These are phyloP conservation scores for Pisolithus thermaeus DNA, from an alignment of 1,284 basidiomycete species.

Conservation along the genomic window DNA sequence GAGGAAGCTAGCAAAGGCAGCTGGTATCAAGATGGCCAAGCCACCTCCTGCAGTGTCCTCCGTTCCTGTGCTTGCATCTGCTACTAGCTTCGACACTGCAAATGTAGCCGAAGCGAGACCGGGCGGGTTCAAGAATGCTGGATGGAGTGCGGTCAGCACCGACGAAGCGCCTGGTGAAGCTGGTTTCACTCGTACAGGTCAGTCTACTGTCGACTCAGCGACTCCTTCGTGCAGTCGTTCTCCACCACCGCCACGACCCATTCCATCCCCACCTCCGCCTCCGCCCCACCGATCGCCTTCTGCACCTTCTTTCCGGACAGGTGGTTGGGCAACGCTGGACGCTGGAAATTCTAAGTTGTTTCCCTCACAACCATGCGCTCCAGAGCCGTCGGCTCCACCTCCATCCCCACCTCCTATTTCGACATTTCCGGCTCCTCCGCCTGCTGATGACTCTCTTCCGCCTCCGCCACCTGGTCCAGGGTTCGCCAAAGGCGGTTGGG, in stretches of 20 bases:
- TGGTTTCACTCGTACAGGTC: slow-evolving; percentile 9
- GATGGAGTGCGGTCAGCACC: slow-evolving; percentile 50
- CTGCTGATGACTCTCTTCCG: slow-evolving; percentile 1
- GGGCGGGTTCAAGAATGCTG: slow-evolving; percentile 49
- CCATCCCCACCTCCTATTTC: slow-evolving; percentile 15
- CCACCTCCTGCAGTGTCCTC: slow-evolving; percentile 21
- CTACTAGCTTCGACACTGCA: slow-evolving; percentile 16
- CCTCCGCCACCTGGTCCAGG: slow-evolving; percentile 14
- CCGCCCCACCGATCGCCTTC: slow-evolving; percentile 7
- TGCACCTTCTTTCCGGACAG: slow-evolving; percentile 46
- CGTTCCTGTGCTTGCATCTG: slow-evolving; percentile 19
- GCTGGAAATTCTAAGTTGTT: slow-evolving; percentile 25
- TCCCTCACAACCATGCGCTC: slow-evolving; percentile 18
- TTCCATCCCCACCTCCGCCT: slow-evolving; percentile 8
- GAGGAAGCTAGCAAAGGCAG: slow-evolving; percentile 71
- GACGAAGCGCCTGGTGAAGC: slow-evolving; percentile 10
- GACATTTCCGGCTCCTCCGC: slow-evolving; percentile 22
- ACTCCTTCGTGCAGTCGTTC: slow-evolving; percentile 18
- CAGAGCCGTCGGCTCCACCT: slow-evolving; percentile 17
- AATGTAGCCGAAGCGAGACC: slow-evolving; percentile 27
- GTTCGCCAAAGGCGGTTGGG: slow-evolving; percentile 8
- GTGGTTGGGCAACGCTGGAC: slow-evolving; percentile 59
- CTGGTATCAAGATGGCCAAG: slow-evolving; percentile 66
- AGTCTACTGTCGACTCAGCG: slow-evolving; percentile 13
- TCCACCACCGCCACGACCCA: slow-evolving; percentile 13